Evolutionary conservation across 768 basidiomycete species (phyloP).

Genomic region (Tricholomella constricta): DNA sequence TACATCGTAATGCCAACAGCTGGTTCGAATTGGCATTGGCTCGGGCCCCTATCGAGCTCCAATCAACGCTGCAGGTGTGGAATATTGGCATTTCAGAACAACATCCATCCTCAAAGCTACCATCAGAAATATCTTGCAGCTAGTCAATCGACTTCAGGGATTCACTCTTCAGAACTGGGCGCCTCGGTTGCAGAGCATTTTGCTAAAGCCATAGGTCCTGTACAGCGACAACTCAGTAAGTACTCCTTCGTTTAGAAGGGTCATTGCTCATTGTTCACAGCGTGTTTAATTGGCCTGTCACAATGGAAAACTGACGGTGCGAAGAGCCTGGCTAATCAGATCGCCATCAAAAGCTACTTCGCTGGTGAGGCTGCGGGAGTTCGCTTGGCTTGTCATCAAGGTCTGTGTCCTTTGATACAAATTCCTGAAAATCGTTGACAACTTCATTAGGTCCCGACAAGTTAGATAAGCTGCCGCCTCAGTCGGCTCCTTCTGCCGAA

Average conservation of each 20-base stretch:
- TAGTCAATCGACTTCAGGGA: slow-evolving; percentile 66
- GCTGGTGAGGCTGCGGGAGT: slow-evolving; percentile 85
- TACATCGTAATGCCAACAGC: slow-evolving; percentile 70
- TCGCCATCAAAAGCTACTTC: slow-evolving; percentile 90
- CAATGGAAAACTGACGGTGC: slow-evolving; percentile 80
- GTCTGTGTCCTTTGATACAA: slow-evolving; percentile 36
- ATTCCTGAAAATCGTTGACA: neutral
- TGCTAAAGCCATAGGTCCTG: slow-evolving; percentile 77
- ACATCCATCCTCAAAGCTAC: slow-evolving; percentile 1
- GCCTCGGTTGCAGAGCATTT: slow-evolving; percentile 88
- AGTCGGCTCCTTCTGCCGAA: slow-evolving; percentile 59
- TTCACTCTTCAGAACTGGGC: slow-evolving; percentile 85
- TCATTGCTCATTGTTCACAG: slow-evolving; percentile 30
- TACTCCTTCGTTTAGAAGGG: neutral
- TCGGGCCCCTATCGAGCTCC: slow-evolving; percentile 89
- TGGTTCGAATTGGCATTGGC: slow-evolving; percentile 91
- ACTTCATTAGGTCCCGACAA: slow-evolving; percentile 52
- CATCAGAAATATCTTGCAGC: slow-evolving; percentile 84
- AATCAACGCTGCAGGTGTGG: slow-evolving; percentile 85
- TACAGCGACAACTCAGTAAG: slow-evolving; percentile 76
- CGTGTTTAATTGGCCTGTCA: slow-evolving; percentile 54
- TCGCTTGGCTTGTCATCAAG: slow-evolving; percentile 64
- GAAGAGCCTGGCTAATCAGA: slow-evolving; percentile 79
- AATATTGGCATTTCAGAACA: neutral
- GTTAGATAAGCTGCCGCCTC: slow-evolving; percentile 63